Base-by-base conservation (phyloP, 2,329 filamentous ascomycete species). In the Simplicillium aogashimaense region DNA sequence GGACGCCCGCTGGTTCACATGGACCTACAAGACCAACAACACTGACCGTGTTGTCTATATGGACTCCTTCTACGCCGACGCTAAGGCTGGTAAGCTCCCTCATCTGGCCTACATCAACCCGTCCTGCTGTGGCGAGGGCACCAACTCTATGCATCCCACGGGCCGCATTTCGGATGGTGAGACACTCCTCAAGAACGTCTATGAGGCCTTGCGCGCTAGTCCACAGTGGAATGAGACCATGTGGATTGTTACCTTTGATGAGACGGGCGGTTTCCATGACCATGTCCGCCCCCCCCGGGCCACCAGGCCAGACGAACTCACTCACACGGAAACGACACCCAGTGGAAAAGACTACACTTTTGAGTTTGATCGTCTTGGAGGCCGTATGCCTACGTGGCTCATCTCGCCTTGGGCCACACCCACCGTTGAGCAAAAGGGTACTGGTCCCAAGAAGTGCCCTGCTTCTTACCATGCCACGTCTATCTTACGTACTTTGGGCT, bases 101-200 rank as follows among this genome's bases (percentile, higher is more conserved):
- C 53, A 57, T 32, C 65, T 70, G 40, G 65, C 60, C 46, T 72
- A 69, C 51, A 60, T 69, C 53, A 76, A 63, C 50, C 60, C 60
- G 3, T 58, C 57, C 36, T 64, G 60, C 58, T 64, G 60, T 39
- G 59, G 57, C 18, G 45, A 50, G 6, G 57, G 55, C 40, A 63
- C 53, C 29, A 53, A 49, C 44, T 55, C 53, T 25, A 54, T 61
- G 57, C 58, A 62, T 56, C 38, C 56, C 18, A 47, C 45, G 15
- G 57, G 58, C 17, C 53, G 56, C 41, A 49, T 60, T 40, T 59
- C 56, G 15, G 56, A 53, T 41, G 58, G 58, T 29, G 54, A 61
- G 45, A 50, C 52, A 33, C 52, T 63, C 14, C 47, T 61, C 36
- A 60, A 61, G 51, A 49, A 59, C 37, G 46, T 61, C 43, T 61